Conservation (phyloP, 225 moss, liverwort and hornwort species). For the Pseudoscleropodium purum region DNA sequence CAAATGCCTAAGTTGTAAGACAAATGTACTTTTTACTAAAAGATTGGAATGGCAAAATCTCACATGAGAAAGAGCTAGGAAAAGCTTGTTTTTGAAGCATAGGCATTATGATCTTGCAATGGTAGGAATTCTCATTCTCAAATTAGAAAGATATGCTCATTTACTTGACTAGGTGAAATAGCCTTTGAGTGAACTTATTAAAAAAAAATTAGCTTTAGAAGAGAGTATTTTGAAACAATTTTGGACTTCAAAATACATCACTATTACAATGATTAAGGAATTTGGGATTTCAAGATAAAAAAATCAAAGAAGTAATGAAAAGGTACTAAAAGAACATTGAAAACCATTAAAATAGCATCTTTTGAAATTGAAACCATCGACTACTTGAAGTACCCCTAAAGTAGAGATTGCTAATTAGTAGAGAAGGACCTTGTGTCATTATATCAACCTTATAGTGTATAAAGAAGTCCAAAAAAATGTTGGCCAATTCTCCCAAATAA, state of each 20-base stretch:
- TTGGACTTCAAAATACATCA: neutral
- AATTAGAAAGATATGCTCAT: neutral
- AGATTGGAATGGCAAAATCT: neutral
- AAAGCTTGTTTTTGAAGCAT: neutral
- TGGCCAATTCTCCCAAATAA: neutral
- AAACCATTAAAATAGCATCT: fast-evolving
- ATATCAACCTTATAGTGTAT: neutral
- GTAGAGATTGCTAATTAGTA: neutral
- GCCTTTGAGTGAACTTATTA: neutral
- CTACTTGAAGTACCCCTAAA: neutral
- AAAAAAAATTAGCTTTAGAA: too few relatives aligned
- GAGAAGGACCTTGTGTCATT: neutral
- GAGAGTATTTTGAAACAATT: neutral
- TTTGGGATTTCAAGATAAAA: neutral
- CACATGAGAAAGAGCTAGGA: neutral
- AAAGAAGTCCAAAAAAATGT: neutral
- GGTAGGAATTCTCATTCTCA: neutral
- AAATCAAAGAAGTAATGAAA: neutral
- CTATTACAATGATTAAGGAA: neutral
- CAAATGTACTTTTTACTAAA: neutral
- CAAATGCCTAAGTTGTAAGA: neutral
- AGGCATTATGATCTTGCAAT: neutral
- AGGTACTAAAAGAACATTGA: neutral
- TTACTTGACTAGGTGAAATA: neutral
- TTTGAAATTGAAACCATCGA: neutral